phyloP scores from a whole-genome alignment of 768 basidiomycete species.

The Tulasnella sp. region DNA sequence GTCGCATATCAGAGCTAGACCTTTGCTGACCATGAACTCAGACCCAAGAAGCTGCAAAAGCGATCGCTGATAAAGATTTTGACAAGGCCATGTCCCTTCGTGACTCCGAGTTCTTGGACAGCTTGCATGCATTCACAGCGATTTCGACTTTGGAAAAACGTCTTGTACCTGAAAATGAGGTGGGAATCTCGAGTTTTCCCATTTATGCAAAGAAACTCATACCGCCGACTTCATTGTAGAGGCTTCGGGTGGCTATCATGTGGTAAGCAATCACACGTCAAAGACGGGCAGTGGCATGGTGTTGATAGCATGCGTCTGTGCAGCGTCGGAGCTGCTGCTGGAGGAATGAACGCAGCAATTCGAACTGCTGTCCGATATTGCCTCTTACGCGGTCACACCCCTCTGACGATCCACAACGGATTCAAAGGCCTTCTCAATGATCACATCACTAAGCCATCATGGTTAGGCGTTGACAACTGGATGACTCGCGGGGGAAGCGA shows the following conservation, averaged over 20 bases:
- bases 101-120: conserved; percentile 85
- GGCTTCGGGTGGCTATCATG: conserved; percentile 71
- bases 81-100: conserved; percentile 75
- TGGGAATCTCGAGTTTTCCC: neutral
- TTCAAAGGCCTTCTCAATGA: conserved; percentile 92
- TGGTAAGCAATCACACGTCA: conserved; percentile 45
- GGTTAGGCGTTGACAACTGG: conserved; percentile 97
- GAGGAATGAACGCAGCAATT: conserved; percentile 98
- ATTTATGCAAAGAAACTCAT: neutral
- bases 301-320: conserved; percentile 5
- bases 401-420: conserved; percentile 90
- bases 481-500: conserved; percentile 93
- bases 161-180: neutral
- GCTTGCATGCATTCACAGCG: conserved; percentile 70
- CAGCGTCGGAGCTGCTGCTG: conserved; percentile 93
- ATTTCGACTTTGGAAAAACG: conserved; percentile 36
- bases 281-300: neutral
- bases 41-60: conserved; percentile 78
- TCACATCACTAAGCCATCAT: conserved; percentile 72
- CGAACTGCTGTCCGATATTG: conserved; percentile 92
- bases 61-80: conserved; percentile 76
- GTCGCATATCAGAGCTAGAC: neutral
- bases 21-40: conserved; percentile 24
- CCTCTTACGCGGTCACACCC: conserved; percentile 79
- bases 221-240: conserved; percentile 30